phyloP scores from a whole-genome alignment of 75 land plant genomes.

The Isoetes taiwanensis region DNA sequence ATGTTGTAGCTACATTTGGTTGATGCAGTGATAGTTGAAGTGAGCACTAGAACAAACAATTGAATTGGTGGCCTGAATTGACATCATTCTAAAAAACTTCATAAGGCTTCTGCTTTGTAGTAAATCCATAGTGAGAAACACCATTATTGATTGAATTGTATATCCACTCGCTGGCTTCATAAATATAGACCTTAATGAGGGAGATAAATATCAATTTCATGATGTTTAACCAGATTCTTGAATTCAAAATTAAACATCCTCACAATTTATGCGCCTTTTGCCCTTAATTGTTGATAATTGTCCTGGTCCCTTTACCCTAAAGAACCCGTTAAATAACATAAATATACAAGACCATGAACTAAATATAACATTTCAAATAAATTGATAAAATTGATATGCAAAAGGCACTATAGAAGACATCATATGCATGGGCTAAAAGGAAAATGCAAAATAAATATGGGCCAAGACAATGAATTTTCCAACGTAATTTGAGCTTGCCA shows the following conservation, averaged over 20 bases:
- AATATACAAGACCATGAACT: not conserved
- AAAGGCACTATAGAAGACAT: not conserved
- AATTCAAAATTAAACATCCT: conserved; percentile 78
- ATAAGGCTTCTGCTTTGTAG: conserved; percentile 55
- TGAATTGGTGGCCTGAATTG: too few species aligned
- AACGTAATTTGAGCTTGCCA: conserved; percentile 47
- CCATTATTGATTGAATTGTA: conserved; percentile 65
- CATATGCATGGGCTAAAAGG: not conserved
- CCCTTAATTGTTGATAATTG: conserved; percentile 81
- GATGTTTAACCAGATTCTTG: conserved; percentile 58
- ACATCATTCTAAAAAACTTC: too few species aligned
- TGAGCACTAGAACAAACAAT: too few species aligned
- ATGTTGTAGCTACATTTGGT: too few species aligned
- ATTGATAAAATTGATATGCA: not conserved
- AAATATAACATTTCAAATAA: not conserved
- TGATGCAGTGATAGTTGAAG: too few species aligned
- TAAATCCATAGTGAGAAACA: conserved; percentile 82
- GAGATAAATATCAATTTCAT: conserved; percentile 56
- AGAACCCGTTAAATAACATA: conserved; percentile 40
- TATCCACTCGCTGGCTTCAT: conserved; percentile 61
- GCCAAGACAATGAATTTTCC: conserved; percentile 72
- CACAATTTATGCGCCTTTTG: conserved; percentile 68
- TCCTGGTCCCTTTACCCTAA: conserved; percentile 67
- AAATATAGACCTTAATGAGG: conserved; percentile 37
- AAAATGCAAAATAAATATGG: not conserved